phyloP scores from a whole-genome alignment of 495 filamentous ascomycete species.

The Geoglossum glabrum region DNA sequence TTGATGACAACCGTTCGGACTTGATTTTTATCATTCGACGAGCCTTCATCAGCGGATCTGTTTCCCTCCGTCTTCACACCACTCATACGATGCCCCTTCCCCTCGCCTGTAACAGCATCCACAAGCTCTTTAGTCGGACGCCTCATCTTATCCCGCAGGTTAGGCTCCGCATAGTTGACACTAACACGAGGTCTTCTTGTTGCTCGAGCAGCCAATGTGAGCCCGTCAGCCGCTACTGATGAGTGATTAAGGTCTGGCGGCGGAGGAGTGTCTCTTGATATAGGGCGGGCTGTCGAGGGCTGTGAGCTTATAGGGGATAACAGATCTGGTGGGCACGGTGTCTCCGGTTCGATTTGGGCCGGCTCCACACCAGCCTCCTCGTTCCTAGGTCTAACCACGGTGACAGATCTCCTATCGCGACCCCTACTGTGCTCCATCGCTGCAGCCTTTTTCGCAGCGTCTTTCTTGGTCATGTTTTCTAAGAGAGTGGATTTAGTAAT shows the following conservation, averaged over 20 bases:
- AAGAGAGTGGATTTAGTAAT: conserved; percentile 3
- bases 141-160: conserved; percentile 71
- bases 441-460: conserved; percentile 7
- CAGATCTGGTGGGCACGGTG: conserved; percentile 14
- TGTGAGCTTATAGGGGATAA: conserved; percentile 18
- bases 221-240: conserved; percentile 6
- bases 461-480: conserved; percentile 10
- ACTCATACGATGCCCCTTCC: not conserved
- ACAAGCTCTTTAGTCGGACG: conserved; percentile 54
- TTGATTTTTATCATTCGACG: not conserved
- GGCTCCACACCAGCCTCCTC: not conserved
- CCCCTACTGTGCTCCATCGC: not conserved
- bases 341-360: conserved; percentile 8
- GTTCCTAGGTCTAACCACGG: not conserved
- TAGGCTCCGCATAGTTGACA: conserved; percentile 75
- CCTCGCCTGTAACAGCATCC: conserved; percentile 35
- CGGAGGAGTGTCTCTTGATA: conserved; percentile 31
- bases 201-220: conserved; percentile 31
- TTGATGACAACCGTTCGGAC: conserved; percentile 11
- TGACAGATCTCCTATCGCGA: not conserved
- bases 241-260: conserved; percentile 30
- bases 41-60: not conserved
- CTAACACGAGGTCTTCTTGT: conserved; percentile 42
- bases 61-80: not conserved
- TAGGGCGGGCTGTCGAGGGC: conserved; percentile 17